Evolutionary conservation across 78 protist species (phyloP).

Genomic region (Polysphondylium violaceum): DNA sequence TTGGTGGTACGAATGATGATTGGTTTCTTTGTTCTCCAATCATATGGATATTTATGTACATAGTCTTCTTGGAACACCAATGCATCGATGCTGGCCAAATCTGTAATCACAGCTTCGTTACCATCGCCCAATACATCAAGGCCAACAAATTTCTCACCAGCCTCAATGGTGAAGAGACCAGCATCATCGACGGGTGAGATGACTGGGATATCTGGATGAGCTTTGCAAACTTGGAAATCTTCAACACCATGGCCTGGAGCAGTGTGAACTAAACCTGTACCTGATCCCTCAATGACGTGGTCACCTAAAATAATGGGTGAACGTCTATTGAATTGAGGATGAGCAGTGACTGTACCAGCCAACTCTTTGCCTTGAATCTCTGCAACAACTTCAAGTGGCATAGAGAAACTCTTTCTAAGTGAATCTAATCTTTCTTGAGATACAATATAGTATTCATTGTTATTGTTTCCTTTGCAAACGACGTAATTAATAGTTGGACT

Average conservation of each 20-base stretch:
- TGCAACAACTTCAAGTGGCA: slow-evolving; percentile 7
- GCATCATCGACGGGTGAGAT: slow-evolving; percentile 80
- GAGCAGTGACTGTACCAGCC: slow-evolving; percentile 8
- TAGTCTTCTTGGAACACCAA: slow-evolving; percentile 71
- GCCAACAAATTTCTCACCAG: slow-evolving; percentile 82
- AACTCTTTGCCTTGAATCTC: slow-evolving; percentile 23
- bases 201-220: background rate
- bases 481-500: slow-evolving; percentile 33
- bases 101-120: slow-evolving; percentile 66
- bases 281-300: slow-evolving; percentile 89
- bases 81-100: background rate
- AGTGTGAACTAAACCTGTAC: slow-evolving; percentile 97
- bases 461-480: background rate
- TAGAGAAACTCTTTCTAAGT: background rate
- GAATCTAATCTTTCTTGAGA: slow-evolving; percentile 45
- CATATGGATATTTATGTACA: slow-evolving; percentile 96
- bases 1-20: slow-evolving; percentile 87
- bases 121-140: slow-evolving; percentile 81
- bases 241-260: slow-evolving; percentile 98
- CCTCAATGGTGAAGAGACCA: slow-evolving; percentile 79
- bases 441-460: background rate
- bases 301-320: slow-evolving; percentile 74
- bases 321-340: slow-evolving; percentile 33
- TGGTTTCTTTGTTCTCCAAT: slow-evolving; percentile 97
- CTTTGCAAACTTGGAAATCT: slow-evolving; percentile 77